Percentiles rank a stretch among this genome's conserved stretches.
Evolutionary conservation across 2,329 filamentous ascomycete genomes (phyloP).

Genomic region (Tolypocladium guangdongense): DNA sequence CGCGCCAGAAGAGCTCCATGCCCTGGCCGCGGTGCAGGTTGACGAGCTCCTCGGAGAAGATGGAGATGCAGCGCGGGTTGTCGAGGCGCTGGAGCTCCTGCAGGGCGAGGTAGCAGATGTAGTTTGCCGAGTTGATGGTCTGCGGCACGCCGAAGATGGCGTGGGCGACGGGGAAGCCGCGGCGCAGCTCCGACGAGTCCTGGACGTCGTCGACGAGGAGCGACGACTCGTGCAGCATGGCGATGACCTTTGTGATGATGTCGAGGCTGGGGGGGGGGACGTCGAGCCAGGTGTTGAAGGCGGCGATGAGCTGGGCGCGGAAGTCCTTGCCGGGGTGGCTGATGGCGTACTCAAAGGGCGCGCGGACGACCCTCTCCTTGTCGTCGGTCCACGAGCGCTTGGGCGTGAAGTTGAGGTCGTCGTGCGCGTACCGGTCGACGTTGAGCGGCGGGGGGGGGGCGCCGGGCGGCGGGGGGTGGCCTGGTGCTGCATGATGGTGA

Average conservation of each 20-base stretch:
- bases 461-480: conserved; percentile 15
- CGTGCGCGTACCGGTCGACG: conserved; percentile 40
- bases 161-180: conserved; percentile 74
- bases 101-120: conserved; percentile 74
- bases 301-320: conserved; percentile 64
- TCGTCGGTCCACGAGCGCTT: conserved; percentile 53
- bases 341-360: conserved; percentile 71
- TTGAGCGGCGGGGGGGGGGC: conserved; percentile 29
- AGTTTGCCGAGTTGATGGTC: conserved; percentile 86
- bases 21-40: conserved; percentile 82
- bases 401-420: conserved; percentile 42
- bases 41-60: conserved; percentile 73
- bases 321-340: conserved; percentile 78
- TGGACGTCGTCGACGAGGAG: conserved; percentile 82
- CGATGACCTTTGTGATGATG: conserved; percentile 68
- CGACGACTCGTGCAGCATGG: conserved; percentile 78
- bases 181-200: conserved; percentile 64
- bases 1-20: conserved; percentile 86
- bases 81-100: conserved; percentile 62
- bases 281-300: conserved; percentile 72
- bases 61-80: conserved; percentile 54
- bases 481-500: conserved; percentile 20
- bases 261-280: conserved; percentile 60
- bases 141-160: conserved; percentile 77
- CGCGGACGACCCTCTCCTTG: conserved; percentile 68